Evolutionary conservation across 768 basidiomycete genomes (phyloP).

Genomic region (Boletus insuetus): DNA sequence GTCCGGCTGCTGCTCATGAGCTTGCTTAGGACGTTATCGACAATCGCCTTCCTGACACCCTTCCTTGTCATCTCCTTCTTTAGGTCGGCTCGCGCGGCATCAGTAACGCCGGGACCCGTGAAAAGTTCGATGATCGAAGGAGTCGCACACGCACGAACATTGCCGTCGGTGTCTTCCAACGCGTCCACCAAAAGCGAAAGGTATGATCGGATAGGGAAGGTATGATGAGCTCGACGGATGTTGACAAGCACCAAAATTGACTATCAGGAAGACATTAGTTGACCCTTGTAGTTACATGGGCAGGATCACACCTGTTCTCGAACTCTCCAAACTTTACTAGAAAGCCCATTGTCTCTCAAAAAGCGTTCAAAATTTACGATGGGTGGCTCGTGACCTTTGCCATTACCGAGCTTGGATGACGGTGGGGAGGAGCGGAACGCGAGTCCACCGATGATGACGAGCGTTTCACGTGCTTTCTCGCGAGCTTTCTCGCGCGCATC

Average conservation of each 20-base stretch:
- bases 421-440: constrained; percentile 58
- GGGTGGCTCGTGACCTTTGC: constrained; percentile 69
- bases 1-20: constrained; percentile 47
- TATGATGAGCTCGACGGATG: constrained; percentile 65
- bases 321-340: constrained; percentile 83
- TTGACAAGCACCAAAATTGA: constrained; percentile 68
- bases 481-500: constrained; percentile 71
- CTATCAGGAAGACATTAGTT: constrained; percentile 27
- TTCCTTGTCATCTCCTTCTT: constrained; percentile 90
- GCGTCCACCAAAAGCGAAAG: constrained; percentile 76
- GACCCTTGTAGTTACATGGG: not conserved
- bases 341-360: constrained; percentile 67
- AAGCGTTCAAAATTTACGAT: constrained; percentile 67
- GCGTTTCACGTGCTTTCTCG: constrained; percentile 68
- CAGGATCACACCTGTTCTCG: constrained; percentile 71
- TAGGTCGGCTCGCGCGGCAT: constrained; percentile 86
- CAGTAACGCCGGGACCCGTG: constrained; percentile 75
- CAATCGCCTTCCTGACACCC: constrained; percentile 82
- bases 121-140: constrained; percentile 82
- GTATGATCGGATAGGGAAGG: constrained; percentile 81
- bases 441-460: constrained; percentile 72
- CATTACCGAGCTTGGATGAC: constrained; percentile 44
- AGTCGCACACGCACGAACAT: constrained; percentile 84
- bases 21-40: constrained; percentile 73
- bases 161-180: constrained; percentile 87